Evolutionary conservation across 2,329 filamentous ascomycete species (phyloP).

Genomic region (Aspergillus quadricinctus): DNA sequence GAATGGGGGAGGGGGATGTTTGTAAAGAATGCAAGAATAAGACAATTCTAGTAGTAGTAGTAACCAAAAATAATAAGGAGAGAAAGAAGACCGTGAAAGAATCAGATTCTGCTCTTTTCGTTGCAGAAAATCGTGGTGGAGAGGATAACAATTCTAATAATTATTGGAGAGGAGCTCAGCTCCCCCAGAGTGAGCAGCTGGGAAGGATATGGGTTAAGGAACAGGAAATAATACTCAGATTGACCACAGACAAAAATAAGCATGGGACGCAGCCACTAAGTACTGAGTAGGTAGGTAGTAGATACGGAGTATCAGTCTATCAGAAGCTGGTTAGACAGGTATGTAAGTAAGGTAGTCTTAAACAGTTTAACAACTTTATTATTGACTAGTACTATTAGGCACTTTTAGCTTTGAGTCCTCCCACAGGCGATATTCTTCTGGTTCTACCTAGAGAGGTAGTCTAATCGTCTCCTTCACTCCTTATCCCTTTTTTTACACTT

Average conservation of each 20-base stretch:
- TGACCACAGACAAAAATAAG: neutral
- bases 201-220: neutral
- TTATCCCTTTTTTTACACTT: neutral
- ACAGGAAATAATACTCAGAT: neutral
- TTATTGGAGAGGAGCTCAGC: neutral
- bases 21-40: conserved; percentile 1
- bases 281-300: no score
- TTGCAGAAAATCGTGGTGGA: neutral
- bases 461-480: conserved; percentile 3
- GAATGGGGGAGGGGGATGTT: conserved; percentile 7
- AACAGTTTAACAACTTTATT: neutral
- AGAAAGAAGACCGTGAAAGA: conserved; percentile 12
- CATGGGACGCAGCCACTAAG: no score
- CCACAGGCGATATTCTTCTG: conserved; percentile 12
- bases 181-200: neutral
- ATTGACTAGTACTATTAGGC: neutral
- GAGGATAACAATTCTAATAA: no score
- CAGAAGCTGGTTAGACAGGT: neutral
- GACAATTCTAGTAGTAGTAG: neutral
- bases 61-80: conserved; percentile 5
- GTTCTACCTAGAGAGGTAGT: conserved; percentile 4
- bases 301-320: neutral
- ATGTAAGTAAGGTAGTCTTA: neutral
- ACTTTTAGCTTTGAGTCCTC: neutral
- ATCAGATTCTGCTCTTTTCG: conserved; percentile 9